Conservation (phyloP, 192 early-diverging fungal species). For the Thamnidium elegans region DNA sequence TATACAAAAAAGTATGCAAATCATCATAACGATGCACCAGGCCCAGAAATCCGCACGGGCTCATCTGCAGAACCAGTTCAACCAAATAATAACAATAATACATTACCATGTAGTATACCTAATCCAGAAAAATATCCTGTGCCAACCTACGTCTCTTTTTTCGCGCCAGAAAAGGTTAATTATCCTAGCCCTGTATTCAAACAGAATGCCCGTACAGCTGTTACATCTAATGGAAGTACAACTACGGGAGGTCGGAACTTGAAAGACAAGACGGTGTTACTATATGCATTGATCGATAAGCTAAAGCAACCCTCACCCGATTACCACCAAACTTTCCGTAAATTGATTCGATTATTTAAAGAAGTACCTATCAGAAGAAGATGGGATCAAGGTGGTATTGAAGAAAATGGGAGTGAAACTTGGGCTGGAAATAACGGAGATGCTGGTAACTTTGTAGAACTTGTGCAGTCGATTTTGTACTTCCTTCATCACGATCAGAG, state of each 20-base stretch:
- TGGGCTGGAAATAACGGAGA: constrained; percentile 27
- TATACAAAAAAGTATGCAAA: no score
- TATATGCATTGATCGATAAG: constrained; percentile 21
- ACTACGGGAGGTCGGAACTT: not conserved
- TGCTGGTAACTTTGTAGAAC: constrained; percentile 34
- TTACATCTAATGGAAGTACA: not conserved
- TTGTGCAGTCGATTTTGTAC: constrained; percentile 15
- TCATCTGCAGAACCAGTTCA: constrained; percentile 1
- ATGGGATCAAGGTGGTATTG: constrained; percentile 33
- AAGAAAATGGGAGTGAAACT: constrained; percentile 22
- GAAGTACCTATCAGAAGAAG: constrained; percentile 26
- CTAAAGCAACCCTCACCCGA: not conserved
- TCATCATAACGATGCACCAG: no score
- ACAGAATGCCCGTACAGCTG: not conserved
- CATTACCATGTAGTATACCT: constrained; percentile 1
- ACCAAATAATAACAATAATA: not conserved
- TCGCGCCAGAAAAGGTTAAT: not conserved
- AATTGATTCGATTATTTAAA: constrained; percentile 28
- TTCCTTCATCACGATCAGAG: not conserved
- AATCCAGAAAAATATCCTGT: constrained; percentile 10
- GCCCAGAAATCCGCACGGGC: not conserved
- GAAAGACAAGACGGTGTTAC: constrained; percentile 6
- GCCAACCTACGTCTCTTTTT: constrained; percentile 4
- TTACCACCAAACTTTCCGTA: constrained; percentile 18
- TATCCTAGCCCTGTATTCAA: constrained; percentile 13